Evolutionary conservation across 805 yeast species (phyloP), one percentile per base, ranked within the genome.

Genomic region (Kazachstania kunashirensis): DNA sequence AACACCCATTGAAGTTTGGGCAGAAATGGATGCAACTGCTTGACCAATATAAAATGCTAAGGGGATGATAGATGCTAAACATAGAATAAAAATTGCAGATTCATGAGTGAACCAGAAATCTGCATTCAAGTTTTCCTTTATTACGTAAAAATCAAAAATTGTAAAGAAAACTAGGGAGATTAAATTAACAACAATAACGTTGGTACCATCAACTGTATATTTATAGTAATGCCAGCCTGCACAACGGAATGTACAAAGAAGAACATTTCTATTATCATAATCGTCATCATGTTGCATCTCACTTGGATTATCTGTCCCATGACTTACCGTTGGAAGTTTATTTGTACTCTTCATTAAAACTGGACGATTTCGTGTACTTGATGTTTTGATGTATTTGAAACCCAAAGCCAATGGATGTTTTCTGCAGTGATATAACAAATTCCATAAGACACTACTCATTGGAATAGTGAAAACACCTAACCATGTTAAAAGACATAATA

Each of bases 21-120:
- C 97, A 6, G 95, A 83, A 41, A 92, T 92, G 2, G 97, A 88
- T 0, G 98, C 98, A n/a, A 92, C 98, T 5, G 97, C 97, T 60
- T 89, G 97, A 3, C 98, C 98, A 49, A 92, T 88, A 61, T 86
- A 92, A 55, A 92, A 89, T 0, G 98, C 97, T 46, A 92, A 66
- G 6, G 98, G 98, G 25, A 92, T 73, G 40, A 92, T 84, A 1
- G 96, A 83, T 33, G 82, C 67, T 40, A 92, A 62, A 56, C 96
- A 82, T 13, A 85, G 62, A 31, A 75, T 66, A 51, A 92, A 92
- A 30, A 85, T 71, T 16, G 77, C 60, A 0, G 77, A 67, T 14
- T 86, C 73, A 49, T 77, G 66, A 2, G 89, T 77, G 13, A 61
- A 31, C 43, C 46, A 42, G 11, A 49, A 40, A 9, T 38, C 23